Base-by-base conservation (phyloP, 768 basidiomycete species). In the Tephrocybe sp. region DNA sequence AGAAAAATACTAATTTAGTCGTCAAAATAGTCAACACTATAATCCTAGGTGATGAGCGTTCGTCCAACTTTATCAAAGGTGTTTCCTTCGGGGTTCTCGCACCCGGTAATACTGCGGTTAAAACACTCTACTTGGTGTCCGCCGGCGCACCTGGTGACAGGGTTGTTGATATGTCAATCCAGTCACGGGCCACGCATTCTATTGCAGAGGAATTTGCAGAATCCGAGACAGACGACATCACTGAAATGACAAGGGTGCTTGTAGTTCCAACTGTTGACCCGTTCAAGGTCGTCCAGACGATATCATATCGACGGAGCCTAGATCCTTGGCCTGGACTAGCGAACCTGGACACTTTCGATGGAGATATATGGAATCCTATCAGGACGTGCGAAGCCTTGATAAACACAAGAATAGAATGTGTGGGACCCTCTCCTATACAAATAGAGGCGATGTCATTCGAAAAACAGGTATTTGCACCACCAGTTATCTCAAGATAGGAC, bases 161-260 rank as follows among this genome's bases (percentile, higher is more conserved):
- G 39, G 75, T 83, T 39, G 66, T 97, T 48, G 94, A 97, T 62
- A 71, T 96, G 32, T 93, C 92, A 0, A 70, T 95, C 32, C 86
- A 85, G 49, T 85, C 90, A 8, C 73, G 71, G 19, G 62, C 76
- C 20, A 55, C 51, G 4, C 52, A 70, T n/a, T 64, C 76, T 22
- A 54, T 39, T 6, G 58, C 61, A 26, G 26, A 4, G 16, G 63
- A 62, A 23, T 55, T 64, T 50, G 45, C 59, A 19, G 58, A 62
- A 26, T 58, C 62, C 26, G 60, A 63, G 34, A 56, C 54, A 9
- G 58, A 61, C 52, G 72, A 65, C 58, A 68, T 59, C 60, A 82
- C 76, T 51, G 93, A 96, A 62, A 76, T 77, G 0, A 69, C 89
- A 41, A 79, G 76, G 52, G 86, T 89, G 9, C 62, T 95, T 12